Evolutionary conservation across 2,329 filamentous ascomycete species (phyloP).

Genomic region (Arthrobotrys sphaeroides): DNA sequence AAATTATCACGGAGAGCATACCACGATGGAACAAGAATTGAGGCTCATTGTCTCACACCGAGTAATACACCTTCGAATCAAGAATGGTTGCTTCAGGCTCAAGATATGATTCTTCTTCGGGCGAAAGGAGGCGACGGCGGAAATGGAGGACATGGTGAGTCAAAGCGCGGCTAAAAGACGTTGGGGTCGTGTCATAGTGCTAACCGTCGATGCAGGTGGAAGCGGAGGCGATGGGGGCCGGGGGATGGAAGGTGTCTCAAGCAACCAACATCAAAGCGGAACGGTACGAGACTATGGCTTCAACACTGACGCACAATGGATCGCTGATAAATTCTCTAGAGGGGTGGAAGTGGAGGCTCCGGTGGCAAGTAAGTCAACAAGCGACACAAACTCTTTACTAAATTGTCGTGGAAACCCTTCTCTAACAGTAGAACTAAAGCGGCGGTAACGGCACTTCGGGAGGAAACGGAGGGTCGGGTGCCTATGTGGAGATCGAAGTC

Average conservation of each 20-base stretch:
- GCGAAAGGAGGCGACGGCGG: conserved; percentile 22
- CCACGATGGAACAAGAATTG: background rate
- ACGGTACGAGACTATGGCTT: background rate
- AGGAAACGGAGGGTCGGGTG: conserved; percentile 12
- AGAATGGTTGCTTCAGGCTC: conserved; percentile 9
- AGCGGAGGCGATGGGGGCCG: conserved; percentile 19
- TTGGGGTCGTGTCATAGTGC: background rate
- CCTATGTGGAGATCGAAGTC: conserved; percentile 32
- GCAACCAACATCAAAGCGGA: conserved; percentile 18
- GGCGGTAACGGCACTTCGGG: conserved; percentile 28
- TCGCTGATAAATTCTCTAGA: background rate
- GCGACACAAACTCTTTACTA: background rate
- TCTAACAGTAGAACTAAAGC: background rate
- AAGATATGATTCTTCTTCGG: conserved; percentile 29
- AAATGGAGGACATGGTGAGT: conserved; percentile 11
- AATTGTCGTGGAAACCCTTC: too few species aligned
- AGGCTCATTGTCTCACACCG: conserved; percentile 17
- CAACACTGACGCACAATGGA: too few species aligned
- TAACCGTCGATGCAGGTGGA: conserved; percentile 5
- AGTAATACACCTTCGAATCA: conserved; percentile 28
- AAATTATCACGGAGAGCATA: background rate
- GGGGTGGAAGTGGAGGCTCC: conserved; percentile 11
- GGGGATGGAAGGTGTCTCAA: conserved; percentile 13
- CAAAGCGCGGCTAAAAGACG: too few species aligned
- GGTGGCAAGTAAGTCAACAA: conserved; percentile 19